Percentiles rank a stretch among this genome's conserved stretches.
Conservation (phyloP, 805 yeast species). For the Teunomyces aglyptinius region DNA sequence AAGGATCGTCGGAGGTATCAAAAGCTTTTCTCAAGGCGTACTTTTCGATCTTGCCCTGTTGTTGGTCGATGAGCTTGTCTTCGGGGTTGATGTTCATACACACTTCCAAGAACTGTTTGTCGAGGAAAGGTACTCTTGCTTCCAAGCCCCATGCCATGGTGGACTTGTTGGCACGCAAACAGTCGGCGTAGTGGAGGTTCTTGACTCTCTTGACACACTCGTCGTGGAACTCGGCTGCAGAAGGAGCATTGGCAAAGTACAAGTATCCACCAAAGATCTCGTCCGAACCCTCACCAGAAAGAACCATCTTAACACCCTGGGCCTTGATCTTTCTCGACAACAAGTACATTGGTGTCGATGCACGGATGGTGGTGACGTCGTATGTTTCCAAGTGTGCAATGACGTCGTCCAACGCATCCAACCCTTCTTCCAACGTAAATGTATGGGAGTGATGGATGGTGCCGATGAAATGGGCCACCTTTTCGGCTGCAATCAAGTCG, state of each 20-base stretch:
- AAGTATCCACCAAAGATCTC: slow-evolving; percentile 98
- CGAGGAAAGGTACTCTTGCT: slow-evolving; percentile 99
- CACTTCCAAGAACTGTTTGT: slow-evolving; percentile 84
- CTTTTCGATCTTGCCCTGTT: slow-evolving; percentile 85
- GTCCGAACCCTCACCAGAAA: slow-evolving; percentile 98
- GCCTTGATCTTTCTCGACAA: slow-evolving; percentile 97
- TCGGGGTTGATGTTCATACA: slow-evolving; percentile 94
- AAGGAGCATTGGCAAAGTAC: slow-evolving; percentile 96
- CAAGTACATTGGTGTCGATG: slow-evolving; percentile 98
- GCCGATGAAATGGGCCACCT: slow-evolving; percentile 94
- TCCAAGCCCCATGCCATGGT: slow-evolving; percentile 99
- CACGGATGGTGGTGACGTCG: slow-evolving; percentile 98
- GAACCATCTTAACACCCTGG: slow-evolving; percentile 98
- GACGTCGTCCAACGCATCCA: slow-evolving; percentile 92
- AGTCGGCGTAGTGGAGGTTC: slow-evolving; percentile 95
- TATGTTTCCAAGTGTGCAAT: slow-evolving; percentile 95
- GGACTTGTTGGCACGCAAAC: slow-evolving; percentile 98
- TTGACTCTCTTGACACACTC: slow-evolving; percentile 96
- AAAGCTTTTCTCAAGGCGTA: slow-evolving; percentile 97
- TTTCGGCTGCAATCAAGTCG: slow-evolving; percentile 92
- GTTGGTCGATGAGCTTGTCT: slow-evolving; percentile 77
- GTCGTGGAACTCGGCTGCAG: slow-evolving; percentile 86
- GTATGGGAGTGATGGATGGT: slow-evolving; percentile 98
- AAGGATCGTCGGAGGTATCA: slow-evolving; percentile 84
- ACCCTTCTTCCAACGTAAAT: slow-evolving; percentile 94